Evolutionary conservation across 768 basidiomycete genomes (phyloP), one percentile per base, ranked within the genome.

Genomic region (Leucocoprinus birnbaumii): DNA sequence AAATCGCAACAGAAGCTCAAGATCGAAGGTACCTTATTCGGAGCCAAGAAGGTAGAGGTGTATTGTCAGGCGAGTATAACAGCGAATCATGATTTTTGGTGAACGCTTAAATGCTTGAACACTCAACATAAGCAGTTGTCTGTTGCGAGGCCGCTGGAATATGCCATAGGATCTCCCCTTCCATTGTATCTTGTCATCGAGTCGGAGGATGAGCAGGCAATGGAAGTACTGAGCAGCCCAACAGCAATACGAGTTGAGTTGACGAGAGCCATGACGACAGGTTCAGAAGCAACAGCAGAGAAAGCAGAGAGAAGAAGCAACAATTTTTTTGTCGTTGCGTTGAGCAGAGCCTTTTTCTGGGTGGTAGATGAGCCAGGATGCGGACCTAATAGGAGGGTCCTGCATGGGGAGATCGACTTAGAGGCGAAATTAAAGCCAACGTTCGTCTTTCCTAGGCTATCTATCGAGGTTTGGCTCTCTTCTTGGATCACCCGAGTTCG

Each of bases 291-390:
- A 2, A 76, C 72, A 22, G 68, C 71, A 16, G 74, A 72, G 21
- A 64, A 66, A 13, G 67, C 62, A 6, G 65, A 64, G 2, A 66
- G 73, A 34, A 69, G 76, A 25, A 75, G 76, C 31, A 74, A 79
- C 63, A 81, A 78, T 57, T 71, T 71, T 48, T 81, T 84, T 65
- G 58, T 64, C 6, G 69, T 73, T 44, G 66, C 58, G 19, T 69
- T 71, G 16, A 76, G 75, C 7, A 68, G 69, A 43, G 83, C 75
- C 1, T 73, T 73, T 34, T 81, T 83, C 63, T 86, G 82, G 83
- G 31, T 21, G 14, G 53, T 21, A 4, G 19, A 55, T n/a, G 53
- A 55, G 16, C 22, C 45, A 41, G 53, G 38, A 11, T 18, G 18
- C 3, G 53, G 46, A 1, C 11, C 22, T 13, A 55, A 42, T 22